Percentiles rank a stretch among this genome's conserved stretches.
Conservation (phyloP, 2,329 filamentous ascomycete species). For the Westerdykella aurantiaca region DNA sequence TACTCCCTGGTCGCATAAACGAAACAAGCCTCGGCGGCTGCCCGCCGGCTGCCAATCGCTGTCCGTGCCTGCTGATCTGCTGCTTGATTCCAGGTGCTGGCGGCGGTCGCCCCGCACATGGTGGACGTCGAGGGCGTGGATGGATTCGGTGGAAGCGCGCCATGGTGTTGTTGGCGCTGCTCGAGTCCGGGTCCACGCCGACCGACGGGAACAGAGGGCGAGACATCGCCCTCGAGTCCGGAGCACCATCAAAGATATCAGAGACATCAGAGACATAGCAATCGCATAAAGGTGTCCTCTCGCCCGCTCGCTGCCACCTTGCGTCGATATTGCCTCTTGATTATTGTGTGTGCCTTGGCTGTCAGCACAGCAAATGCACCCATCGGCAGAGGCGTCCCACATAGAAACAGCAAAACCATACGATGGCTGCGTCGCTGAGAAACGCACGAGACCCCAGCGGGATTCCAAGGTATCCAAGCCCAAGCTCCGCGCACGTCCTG, state of each 20-base stretch:
- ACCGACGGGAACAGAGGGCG: not conserved
- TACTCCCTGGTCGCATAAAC: not conserved
- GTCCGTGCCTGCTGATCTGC: not conserved
- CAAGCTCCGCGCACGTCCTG: no score
- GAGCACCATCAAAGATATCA: not conserved
- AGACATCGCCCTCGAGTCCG: not conserved
- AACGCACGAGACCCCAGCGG: not conserved
- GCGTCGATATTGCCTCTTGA: not conserved
- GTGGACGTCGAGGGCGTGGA: not conserved
- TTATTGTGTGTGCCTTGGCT: not conserved
- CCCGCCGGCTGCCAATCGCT: not conserved
- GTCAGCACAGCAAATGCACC: not conserved
- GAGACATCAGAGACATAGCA: no score
- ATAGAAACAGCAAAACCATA: not conserved
- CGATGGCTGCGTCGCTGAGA: not conserved
- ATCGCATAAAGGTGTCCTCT: no score
- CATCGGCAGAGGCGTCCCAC: not conserved
- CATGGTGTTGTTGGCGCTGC: not conserved
- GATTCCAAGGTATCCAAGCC: no score
- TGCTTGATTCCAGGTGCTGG: not conserved
- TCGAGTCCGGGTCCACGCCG: not conserved
- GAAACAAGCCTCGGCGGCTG: slow-evolving; percentile 1
- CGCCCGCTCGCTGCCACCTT: not conserved
- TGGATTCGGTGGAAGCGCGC: not conserved
- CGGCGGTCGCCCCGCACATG: no score